Percentiles rank a stretch among this genome's conserved stretches.
phyloP scores from a whole-genome alignment of 345 rosid genomes.

The Eutrema japonicum region DNA sequence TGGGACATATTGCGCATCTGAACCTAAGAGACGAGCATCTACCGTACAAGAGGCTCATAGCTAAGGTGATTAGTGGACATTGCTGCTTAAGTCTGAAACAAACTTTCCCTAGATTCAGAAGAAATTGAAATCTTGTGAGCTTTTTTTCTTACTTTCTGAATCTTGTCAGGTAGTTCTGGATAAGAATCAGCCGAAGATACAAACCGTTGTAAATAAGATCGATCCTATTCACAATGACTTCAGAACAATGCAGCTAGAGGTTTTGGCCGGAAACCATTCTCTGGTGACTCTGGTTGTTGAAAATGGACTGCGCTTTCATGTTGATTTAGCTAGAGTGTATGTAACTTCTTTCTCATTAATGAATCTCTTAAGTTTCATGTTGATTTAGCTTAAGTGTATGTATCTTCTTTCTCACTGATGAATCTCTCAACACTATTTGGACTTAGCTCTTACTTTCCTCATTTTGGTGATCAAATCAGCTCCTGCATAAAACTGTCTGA shows the following conservation, averaged over 20 bases:
- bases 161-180: constrained; percentile 74
- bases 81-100: constrained; percentile 9
- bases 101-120: constrained; percentile 7
- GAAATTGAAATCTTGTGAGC: constrained; percentile 1
- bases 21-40: constrained; percentile 79
- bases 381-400: constrained; percentile 88
- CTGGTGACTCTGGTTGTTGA: constrained; percentile 85
- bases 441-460: constrained; percentile 4
- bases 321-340: constrained; percentile 89
- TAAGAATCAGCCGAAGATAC: constrained; percentile 87
- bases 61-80: constrained; percentile 58
- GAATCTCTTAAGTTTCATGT: constrained; percentile 55
- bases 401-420: constrained; percentile 10
- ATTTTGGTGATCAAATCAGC: constrained; percentile 2
- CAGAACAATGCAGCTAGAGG: constrained; percentile 90
- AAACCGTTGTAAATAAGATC: constrained; percentile 88
- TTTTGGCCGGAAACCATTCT: constrained; percentile 92
- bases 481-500: neutral
- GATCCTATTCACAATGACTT: constrained; percentile 75
- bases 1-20: constrained; percentile 88
- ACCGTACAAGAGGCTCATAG: constrained; percentile 70
- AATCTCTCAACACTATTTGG: neutral
- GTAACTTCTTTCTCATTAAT: constrained; percentile 34
- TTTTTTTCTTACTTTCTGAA: constrained; percentile 17
- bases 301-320: constrained; percentile 81